Evolutionary conservation across 1,284 basidiomycete species (phyloP), one percentile per base, ranked within the genome.

Genomic region (Microbotryum saponariae): DNA sequence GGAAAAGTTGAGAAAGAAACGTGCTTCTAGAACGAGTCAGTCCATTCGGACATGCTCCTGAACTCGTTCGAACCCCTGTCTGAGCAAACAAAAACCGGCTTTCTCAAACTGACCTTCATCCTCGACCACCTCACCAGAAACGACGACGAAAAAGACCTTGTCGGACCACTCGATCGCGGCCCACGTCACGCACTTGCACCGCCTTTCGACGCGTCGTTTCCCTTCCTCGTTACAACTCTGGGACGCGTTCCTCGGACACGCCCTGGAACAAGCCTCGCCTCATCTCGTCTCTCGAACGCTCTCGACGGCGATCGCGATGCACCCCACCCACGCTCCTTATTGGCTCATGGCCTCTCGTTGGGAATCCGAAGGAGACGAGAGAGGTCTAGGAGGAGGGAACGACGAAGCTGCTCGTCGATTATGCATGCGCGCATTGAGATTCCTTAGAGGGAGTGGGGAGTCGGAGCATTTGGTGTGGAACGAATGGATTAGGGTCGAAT

Each of bases 1-100:
- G 31, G 92, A 96, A 75, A 82, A 85, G 45, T 77, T 96, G 62
- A 79, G 90, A 45, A 80, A 82, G 71, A 88, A 90, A 70, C 80
- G 91, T 53, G 81, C 51, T 82, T 85, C 71, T 79, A 88, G 58
- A 73, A 25, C 89, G 58, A 83, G 90, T 91, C 72, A 62, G 86
- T 81, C 1, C 20, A 1, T 2, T 31, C n/a, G 12, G 14, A 12
- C 14, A 42, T 14, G 37, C 1, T 16, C 16, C 14, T 5, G 33
- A 44, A 44, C 59, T 50, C 45, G n/a, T 25, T 4, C 21, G 33
- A 25, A 12, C 25, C 4, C 14, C 4, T 9, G 18, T 16, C 37
- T 42, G 16, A 42, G 37, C 37, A 42, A 18, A 42, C 8, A 42
- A 42, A 2, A 3, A 16, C 9, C 9, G 37, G 37, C 12, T 18